Percentiles rank a stretch among this genome's conserved stretches.
phyloP scores from a whole-genome alignment of 805 yeast genomes.

The Saccharomycopsis fodiens region DNA sequence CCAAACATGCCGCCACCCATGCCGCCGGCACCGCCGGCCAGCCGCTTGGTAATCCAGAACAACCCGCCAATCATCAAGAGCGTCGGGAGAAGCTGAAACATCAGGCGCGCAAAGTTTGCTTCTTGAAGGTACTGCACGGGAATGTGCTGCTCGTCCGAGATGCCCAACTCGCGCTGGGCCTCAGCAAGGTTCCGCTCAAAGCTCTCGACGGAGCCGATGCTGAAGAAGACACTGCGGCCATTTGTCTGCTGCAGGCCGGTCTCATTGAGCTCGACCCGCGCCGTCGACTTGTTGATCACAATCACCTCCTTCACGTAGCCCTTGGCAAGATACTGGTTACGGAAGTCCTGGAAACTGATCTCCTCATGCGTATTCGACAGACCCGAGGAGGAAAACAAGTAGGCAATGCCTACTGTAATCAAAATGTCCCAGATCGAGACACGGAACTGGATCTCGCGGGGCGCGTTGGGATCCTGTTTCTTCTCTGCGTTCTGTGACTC shows the following conservation, averaged over 20 bases:
- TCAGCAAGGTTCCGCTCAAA: constrained; percentile 75
- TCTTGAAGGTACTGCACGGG: constrained; percentile 78
- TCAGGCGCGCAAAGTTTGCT: constrained; percentile 54
- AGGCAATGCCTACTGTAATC: constrained; percentile 9
- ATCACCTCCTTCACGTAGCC: constrained; percentile 67
- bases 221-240: constrained; percentile 42
- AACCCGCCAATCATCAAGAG: constrained; percentile 81
- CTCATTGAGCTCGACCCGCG: constrained; percentile 60
- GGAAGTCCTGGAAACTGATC: constrained; percentile 89
- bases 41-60: constrained; percentile 68
- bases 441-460: constrained; percentile 11
- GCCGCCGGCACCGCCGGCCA: constrained; percentile 44
- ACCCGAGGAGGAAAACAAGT: not conserved
- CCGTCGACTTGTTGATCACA: constrained; percentile 72
- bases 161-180: constrained; percentile 63
- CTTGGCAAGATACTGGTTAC: constrained; percentile 62
- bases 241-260: constrained; percentile 45
- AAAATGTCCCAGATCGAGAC: constrained; percentile 14
- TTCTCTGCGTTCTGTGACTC: constrained; percentile 1
- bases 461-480: constrained; percentile 4
- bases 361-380: constrained; percentile 34
- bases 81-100: constrained; percentile 83
- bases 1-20: constrained; percentile 66
- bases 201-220: constrained; percentile 81
- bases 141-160: constrained; percentile 55